Percentiles rank a stretch among this genome's conserved stretches.
Conservation (phyloP, 2,329 filamentous ascomycete species). For the Penicillium palitans region DNA sequence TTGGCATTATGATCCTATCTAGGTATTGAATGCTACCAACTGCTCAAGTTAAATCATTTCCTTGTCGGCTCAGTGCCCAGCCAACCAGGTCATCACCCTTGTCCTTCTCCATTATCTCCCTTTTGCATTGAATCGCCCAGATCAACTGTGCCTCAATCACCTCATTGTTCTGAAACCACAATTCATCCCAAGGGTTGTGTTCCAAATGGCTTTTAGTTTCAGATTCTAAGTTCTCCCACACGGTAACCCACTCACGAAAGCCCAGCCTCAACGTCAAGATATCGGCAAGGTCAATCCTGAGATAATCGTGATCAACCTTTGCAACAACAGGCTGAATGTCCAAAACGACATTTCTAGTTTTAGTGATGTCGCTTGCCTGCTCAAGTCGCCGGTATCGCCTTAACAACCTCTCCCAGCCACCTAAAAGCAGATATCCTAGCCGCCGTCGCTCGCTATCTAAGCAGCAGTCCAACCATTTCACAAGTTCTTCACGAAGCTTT, state of each 20-base stretch:
- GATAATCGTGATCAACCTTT: background rate
- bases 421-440: background rate
- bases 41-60: background rate
- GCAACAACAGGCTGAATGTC: background rate
- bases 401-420: background rate
- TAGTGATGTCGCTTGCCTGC: background rate
- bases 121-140: background rate
- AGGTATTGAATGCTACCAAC: background rate
- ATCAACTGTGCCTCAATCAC: slow-evolving; percentile 1
- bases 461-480: background rate
- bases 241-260: background rate
- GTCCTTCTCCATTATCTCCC: background rate
- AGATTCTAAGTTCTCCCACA: background rate
- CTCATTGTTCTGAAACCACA: slow-evolving; percentile 1
- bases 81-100: slow-evolving; percentile 2
- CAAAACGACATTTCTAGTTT: background rate
- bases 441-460: background rate
- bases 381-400: background rate
- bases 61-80: slow-evolving; percentile 7
- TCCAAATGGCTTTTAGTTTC: background rate
- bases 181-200: background rate
- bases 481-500: background rate
- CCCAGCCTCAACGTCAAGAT: background rate
- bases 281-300: background rate
- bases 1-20: background rate